These are phyloP conservation scores for Proliferodiscus dingleyae DNA, from an alignment of 2,329 filamentous ascomycete genomes.

Conservation along the genomic window DNA sequence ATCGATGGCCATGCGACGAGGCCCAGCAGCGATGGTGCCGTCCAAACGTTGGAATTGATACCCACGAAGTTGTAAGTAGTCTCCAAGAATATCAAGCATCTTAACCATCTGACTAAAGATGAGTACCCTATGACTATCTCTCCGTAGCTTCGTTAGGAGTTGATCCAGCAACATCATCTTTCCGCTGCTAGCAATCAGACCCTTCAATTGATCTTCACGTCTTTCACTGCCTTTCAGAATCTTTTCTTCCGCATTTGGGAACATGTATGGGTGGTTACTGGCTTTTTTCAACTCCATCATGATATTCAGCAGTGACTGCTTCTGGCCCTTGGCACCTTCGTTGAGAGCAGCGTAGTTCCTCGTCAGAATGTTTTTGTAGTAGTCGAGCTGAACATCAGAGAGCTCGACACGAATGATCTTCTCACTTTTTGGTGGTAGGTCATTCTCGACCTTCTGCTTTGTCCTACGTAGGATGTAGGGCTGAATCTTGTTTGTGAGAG, in stretches of 20 bases:
- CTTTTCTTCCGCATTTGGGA: conserved; percentile 86
- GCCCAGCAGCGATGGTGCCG: conserved; percentile 84
- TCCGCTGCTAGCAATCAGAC: conserved; percentile 91
- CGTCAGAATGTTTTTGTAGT: conserved; percentile 98
- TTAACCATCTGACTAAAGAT: conserved; percentile 99
- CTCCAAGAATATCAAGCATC: conserved; percentile 93
- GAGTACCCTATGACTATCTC: conserved; percentile 88
- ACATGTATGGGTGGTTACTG: conserved; percentile 98
- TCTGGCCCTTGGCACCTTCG: conserved; percentile 83
- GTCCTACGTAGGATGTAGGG: conserved; percentile 94
- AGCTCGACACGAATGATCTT: conserved; percentile 98
- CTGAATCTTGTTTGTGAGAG: conserved; percentile 80
- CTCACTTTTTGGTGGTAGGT: conserved; percentile 93
- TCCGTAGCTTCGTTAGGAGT: conserved; percentile 87
- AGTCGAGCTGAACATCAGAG: conserved; percentile 92
- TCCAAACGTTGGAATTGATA: conserved; percentile 94
- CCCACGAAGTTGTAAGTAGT: conserved; percentile 89
- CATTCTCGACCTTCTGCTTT: conserved; percentile 95
- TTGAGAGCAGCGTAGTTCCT: conserved; percentile 94
- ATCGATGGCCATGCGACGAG: conserved; percentile 90
- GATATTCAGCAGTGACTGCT: conserved; percentile 92
- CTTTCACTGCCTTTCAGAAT: conserved; percentile 75
- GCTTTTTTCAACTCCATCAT: conserved; percentile 99
- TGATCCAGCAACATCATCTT: conserved; percentile 99
- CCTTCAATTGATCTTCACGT: conserved; percentile 86